Evolutionary conservation across 1,139 yeast species (phyloP).

Genomic region (Nakaseomyces bracarensis): DNA sequence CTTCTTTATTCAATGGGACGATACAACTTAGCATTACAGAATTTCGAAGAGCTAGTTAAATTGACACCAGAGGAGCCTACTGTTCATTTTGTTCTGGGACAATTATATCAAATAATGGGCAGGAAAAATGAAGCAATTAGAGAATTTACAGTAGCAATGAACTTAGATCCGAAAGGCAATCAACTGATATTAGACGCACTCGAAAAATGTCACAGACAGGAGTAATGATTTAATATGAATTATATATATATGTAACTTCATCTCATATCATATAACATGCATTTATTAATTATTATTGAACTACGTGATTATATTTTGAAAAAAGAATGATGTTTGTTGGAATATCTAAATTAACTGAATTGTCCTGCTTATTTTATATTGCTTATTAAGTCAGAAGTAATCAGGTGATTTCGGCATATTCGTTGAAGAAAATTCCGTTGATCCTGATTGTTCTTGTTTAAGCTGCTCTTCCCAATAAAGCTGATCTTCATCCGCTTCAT

Average conservation of each 20-base stretch:
- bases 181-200: constrained; percentile 80
- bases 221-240: no score
- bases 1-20: constrained; percentile 63
- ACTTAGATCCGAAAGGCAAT: constrained; percentile 89
- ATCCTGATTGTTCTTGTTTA: constrained; percentile 7
- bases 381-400: not conserved
- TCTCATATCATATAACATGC: not conserved
- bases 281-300: constrained; percentile 3
- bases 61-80: constrained; percentile 93
- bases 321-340: not conserved
- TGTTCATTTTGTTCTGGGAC: constrained; percentile 84
- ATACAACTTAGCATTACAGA: constrained; percentile 62
- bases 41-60: constrained; percentile 61
- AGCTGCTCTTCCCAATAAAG: constrained; percentile 18
- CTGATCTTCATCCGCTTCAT: constrained; percentile 18
- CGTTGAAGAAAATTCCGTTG: not conserved
- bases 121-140: constrained; percentile 71
- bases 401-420: constrained; percentile 1
- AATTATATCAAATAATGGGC: constrained; percentile 69
- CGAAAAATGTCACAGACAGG: constrained; percentile 39
- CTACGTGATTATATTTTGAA: not conserved
- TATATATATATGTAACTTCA: not conserved
- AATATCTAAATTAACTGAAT: not conserved
- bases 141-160: constrained; percentile 83
- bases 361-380: not conserved